A percentile compares a stretch with the other conserved stretches of the same genome.
Evolutionary conservation across 805 yeast genomes (phyloP).

Genomic region (Spathaspora passalidarum): DNA sequence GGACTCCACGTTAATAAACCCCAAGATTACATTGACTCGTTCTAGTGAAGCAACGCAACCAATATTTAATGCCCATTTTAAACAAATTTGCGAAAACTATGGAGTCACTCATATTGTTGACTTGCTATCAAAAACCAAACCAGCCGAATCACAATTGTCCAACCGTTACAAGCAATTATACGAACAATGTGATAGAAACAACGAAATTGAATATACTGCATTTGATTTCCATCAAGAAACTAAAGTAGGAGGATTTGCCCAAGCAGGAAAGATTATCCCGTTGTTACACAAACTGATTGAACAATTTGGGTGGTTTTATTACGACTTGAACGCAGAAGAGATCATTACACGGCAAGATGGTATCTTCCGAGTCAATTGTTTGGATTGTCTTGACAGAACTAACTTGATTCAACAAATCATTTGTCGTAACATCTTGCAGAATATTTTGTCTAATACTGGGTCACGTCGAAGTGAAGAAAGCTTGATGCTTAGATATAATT

Average conservation of each 20-base stretch:
- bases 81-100: constrained; percentile 63
- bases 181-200: constrained; percentile 32
- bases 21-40: constrained; percentile 85
- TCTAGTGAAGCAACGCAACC: constrained; percentile 92
- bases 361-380: constrained; percentile 87
- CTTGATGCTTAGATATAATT: constrained; percentile 69
- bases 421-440: constrained; percentile 65
- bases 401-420: constrained; percentile 85
- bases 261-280: constrained; percentile 69
- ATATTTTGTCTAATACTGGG: constrained; percentile 22
- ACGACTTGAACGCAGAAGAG: constrained; percentile 54
- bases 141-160: constrained; percentile 72
- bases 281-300: constrained; percentile 62
- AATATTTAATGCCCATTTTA: constrained; percentile 79
- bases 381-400: constrained; percentile 91
- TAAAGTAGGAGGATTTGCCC: constrained; percentile 83
- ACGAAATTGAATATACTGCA: constrained; percentile 55
- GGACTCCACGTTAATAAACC: constrained; percentile 85
- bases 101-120: constrained; percentile 91
- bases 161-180: constrained; percentile 64
- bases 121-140: constrained; percentile 68
- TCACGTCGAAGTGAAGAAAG: constrained; percentile 38
- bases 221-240: constrained; percentile 96
- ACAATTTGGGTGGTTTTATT: constrained; percentile 80
- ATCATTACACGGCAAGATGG: constrained; percentile 80